A percentile compares a stretch with the other conserved stretches of the same genome.
Conservation (phyloP, 2,329 filamentous ascomycete species). For the Pseudocercospora pini-densiflorae region DNA sequence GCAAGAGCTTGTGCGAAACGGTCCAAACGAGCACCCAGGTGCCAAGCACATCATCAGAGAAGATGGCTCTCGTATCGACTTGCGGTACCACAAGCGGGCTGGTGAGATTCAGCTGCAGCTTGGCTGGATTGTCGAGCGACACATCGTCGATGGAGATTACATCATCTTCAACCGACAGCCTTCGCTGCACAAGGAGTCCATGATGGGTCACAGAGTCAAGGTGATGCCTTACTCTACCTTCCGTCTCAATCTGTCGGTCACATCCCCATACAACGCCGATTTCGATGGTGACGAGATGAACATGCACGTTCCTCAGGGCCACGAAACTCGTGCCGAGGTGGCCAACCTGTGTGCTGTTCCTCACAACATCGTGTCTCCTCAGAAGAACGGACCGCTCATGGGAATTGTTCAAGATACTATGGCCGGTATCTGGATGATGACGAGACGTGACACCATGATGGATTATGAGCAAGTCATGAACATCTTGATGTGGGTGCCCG, state of each 20-base stretch:
- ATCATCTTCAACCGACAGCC: slow-evolving; percentile 99
- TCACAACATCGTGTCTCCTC: slow-evolving; percentile 95
- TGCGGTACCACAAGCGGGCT: slow-evolving; percentile 88
- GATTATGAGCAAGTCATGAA: slow-evolving; percentile 94
- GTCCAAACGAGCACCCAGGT: slow-evolving; percentile 92
- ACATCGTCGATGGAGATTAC: slow-evolving; percentile 93
- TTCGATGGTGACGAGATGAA: slow-evolving; percentile 99
- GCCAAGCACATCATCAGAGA: slow-evolving; percentile 96
- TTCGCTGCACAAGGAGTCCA: slow-evolving; percentile 98
- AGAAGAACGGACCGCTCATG: slow-evolving; percentile 97
- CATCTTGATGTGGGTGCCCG: slow-evolving; percentile 93
- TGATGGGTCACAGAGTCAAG: slow-evolving; percentile 98
- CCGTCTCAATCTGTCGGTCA: slow-evolving; percentile 94
- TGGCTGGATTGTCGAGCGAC: slow-evolving; percentile 98
- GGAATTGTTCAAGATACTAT: slow-evolving; percentile 99
- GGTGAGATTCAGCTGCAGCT: slow-evolving; percentile 87
- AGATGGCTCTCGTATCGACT: slow-evolving; percentile 90
- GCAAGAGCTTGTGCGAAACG: slow-evolving; percentile 86
- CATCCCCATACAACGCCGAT: slow-evolving; percentile 99
- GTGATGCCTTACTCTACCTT: slow-evolving; percentile 99
- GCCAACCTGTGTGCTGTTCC: slow-evolving; percentile 97
- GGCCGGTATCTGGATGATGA: slow-evolving; percentile 96
- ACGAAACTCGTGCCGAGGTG: slow-evolving; percentile 94
- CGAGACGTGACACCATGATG: slow-evolving; percentile 87
- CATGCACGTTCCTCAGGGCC: slow-evolving; percentile 96